Percentiles rank a stretch among this genome's conserved stretches.
These are phyloP conservation scores for Themeda triandra DNA, from an alignment of 176 grass and related monocot species.

Conservation along the genomic window DNA sequence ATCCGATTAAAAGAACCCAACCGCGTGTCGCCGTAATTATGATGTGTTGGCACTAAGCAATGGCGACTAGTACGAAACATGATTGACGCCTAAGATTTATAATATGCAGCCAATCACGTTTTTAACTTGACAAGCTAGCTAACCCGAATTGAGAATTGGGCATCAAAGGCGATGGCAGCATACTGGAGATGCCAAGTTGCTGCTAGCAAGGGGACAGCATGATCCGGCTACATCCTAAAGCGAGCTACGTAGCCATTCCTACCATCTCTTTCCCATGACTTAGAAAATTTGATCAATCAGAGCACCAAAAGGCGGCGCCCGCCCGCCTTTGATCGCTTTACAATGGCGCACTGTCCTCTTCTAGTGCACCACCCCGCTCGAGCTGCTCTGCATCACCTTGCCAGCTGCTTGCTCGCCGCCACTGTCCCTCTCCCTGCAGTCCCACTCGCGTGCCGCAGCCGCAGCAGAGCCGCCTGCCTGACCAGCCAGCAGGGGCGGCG, in stretches of 20 bases:
- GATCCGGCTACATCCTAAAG: conserved; percentile 58
- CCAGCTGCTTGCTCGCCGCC: not conserved
- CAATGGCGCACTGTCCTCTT: conserved; percentile 38
- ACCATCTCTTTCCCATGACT: conserved; percentile 19
- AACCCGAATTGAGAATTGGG: not conserved
- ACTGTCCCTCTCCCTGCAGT: not conserved
- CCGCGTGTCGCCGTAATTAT: conserved; percentile 32
- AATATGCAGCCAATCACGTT: conserved; percentile 28
- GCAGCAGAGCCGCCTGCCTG: not conserved
- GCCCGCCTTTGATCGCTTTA: conserved; percentile 51
- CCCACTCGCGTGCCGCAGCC: not conserved
- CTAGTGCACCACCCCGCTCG: not conserved
- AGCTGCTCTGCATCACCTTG: not conserved
- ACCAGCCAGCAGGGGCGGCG: not conserved
- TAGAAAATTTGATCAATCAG: conserved; percentile 31
- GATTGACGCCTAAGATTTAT: conserved; percentile 3
- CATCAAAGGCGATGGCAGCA: conserved; percentile 10
- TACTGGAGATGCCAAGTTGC: conserved; percentile 37
- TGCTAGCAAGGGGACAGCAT: conserved; percentile 45
- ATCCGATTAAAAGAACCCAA: conserved; percentile 15
- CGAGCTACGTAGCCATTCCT: not conserved
- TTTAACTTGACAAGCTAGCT: not conserved
- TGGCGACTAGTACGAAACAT: conserved; percentile 17
- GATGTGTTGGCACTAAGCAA: conserved; percentile 11
- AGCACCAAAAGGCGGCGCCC: not conserved